These are phyloP conservation scores for Cryptococcus sp. DNA, from an alignment of 1,284 basidiomycete genomes.

Conservation along the genomic window DNA sequence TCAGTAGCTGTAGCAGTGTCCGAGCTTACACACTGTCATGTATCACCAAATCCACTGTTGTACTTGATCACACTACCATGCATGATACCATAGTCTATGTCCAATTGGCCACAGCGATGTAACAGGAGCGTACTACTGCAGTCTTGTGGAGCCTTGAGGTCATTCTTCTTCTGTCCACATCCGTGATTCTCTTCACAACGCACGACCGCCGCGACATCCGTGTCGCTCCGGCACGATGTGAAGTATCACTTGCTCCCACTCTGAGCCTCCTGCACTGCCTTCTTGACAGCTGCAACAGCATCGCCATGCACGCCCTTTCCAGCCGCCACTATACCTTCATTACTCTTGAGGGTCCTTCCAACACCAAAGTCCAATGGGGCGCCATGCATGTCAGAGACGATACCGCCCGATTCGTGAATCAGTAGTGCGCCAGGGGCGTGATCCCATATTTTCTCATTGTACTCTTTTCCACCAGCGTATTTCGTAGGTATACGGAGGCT, in stretches of 20 bases:
- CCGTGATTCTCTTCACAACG: no score
- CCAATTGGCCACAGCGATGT: no score
- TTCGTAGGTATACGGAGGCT: conserved; percentile 78
- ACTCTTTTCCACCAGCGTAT: conserved; percentile 63
- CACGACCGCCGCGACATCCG: background rate
- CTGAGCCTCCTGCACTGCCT: conserved; percentile 59
- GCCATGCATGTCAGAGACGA: conserved; percentile 81
- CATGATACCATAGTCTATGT: background rate
- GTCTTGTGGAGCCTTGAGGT: no score
- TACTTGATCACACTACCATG: background rate
- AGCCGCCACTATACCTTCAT: conserved; percentile 82
- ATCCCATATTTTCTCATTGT: conserved; percentile 93
- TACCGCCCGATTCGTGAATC: conserved; percentile 84
- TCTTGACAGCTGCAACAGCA: conserved; percentile 74
- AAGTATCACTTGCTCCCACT: background rate
- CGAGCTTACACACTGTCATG: background rate
- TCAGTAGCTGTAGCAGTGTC: background rate
- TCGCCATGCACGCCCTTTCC: conserved; percentile 66
- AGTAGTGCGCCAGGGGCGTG: conserved; percentile 87
- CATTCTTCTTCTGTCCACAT: no score
- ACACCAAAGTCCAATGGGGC: conserved; percentile 79
- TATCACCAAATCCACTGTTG: background rate
- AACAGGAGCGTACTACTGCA: no score
- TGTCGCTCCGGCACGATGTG: background rate
- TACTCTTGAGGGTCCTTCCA: conserved; percentile 81